Evolutionary conservation across 179 eudicot species (phyloP), one percentile per base, ranked within the genome.

Genomic region (Pouteria campechiana): DNA sequence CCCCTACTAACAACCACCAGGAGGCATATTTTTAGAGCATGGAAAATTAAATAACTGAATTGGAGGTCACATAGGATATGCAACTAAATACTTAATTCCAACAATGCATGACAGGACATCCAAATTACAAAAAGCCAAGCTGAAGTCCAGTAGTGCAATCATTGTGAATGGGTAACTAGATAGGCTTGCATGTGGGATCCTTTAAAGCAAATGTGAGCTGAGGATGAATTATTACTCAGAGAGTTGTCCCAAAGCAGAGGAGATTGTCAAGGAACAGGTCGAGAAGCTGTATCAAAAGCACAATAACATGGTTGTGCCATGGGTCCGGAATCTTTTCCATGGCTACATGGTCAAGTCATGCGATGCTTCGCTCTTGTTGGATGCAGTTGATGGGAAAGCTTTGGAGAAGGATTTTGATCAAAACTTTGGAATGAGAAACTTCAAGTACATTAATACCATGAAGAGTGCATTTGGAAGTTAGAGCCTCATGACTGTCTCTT

Each of bases 341-440:
- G 94, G 80, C 34, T 84, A 90, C 67, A 70, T 74, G 64, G 79
- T 83, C 57, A 53, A 70, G 94, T 77, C 90, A 0, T 84, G 94
- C 30, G 94, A 84, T 49, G 94, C 90, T 17, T 84, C 94, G 8
- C 44, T 84, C 2, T 33, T 80, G 40, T 19, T 84, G 65, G 76
- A 69, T 9, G 42, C 71, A 0, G 52, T 8, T 20, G 36, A 21
- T 0, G 69, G 50, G 3, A 37, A 66, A 28, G 20, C 55, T 7
- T 67, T 86, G 0, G 94, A 84, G 60, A 58, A 70, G 54, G 34
- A 15, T 2, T 56, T 83, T 5, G 7, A 21, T 0, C 64, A 75
- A 48, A 84, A 48, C 41, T 76, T 72, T n/a, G 94, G 90, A 4
- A 67, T 84, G 86, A 77, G 94, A 45, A 80, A 84, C 55, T 75